Evolutionary conservation across 2,329 filamentous ascomycete species (phyloP).

Genomic region (Dactylellina drechsleri): DNA sequence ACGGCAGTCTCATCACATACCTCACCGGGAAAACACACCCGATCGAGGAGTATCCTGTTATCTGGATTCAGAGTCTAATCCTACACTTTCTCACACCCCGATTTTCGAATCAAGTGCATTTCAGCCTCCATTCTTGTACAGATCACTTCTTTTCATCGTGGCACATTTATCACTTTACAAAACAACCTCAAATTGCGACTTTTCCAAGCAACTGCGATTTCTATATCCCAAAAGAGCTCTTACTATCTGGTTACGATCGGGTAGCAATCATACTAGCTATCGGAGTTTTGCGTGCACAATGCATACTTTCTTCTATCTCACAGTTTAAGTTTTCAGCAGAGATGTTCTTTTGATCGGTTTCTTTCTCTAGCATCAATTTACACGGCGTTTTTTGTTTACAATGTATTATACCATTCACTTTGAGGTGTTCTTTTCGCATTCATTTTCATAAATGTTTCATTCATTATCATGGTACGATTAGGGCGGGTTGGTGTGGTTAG

Average conservation of each 20-base stretch:
- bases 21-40: conserved; percentile 5
- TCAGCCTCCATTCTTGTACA: conserved; percentile 1
- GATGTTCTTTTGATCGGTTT: neutral
- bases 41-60: conserved; percentile 29
- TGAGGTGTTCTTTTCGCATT: neutral
- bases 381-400: conserved; percentile 6
- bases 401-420: conserved; percentile 23
- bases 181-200: too few species aligned
- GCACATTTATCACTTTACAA: too few species aligned
- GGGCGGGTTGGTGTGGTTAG: neutral
- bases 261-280: too few species aligned
- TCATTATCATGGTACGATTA: conserved; percentile 5
- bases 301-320: too few species aligned
- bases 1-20: conserved; percentile 7
- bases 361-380: neutral
- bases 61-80: conserved; percentile 26
- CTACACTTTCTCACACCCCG: neutral
- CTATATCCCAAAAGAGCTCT: too few species aligned
- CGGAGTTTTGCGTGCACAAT: too few species aligned
- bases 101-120: neutral
- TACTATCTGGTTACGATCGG: too few species aligned
- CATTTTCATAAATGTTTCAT: neutral
- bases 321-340: neutral
- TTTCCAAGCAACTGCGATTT: too few species aligned
- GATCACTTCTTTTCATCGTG: conserved; percentile 1